These are phyloP conservation scores for Cercospora berteroae DNA, from an alignment of 2,329 filamentous ascomycete genomes.

Conservation along the genomic window DNA sequence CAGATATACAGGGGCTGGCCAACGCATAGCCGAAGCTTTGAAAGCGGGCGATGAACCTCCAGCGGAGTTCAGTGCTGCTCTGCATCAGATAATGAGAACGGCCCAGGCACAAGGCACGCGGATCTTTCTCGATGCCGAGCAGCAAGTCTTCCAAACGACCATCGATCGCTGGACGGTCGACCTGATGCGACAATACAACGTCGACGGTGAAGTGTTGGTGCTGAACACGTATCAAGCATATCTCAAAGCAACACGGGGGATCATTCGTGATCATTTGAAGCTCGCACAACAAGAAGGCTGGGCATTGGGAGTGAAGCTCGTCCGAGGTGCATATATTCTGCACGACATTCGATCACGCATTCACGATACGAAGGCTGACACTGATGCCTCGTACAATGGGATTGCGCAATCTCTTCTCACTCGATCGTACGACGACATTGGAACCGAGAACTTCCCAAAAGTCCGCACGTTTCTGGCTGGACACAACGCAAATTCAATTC, in stretches of 20 bases:
- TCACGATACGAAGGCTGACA: slow-evolving; percentile 33
- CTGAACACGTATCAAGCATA: slow-evolving; percentile 57
- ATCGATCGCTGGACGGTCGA: slow-evolving; percentile 56
- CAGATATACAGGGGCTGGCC: slow-evolving; percentile 20
- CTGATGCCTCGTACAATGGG: slow-evolving; percentile 31
- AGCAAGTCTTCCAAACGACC: slow-evolving; percentile 51
- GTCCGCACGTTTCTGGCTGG: slow-evolving; percentile 35
- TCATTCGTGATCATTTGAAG: slow-evolving; percentile 47
- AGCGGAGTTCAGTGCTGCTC: slow-evolving; percentile 31
- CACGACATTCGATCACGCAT: slow-evolving; percentile 41
- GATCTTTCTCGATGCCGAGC: slow-evolving; percentile 55
- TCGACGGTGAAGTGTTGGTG: slow-evolving; percentile 43
- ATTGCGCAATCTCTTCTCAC: slow-evolving; percentile 28
- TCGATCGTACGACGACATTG: slow-evolving; percentile 29
- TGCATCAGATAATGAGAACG: slow-evolving; percentile 46
- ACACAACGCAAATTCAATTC: slow-evolving; percentile 30
- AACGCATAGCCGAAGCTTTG: slow-evolving; percentile 4
- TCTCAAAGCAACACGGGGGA: slow-evolving; percentile 49
- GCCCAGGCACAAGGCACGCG: slow-evolving; percentile 46
- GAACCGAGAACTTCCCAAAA: slow-evolving; percentile 23
- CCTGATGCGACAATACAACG: slow-evolving; percentile 55
- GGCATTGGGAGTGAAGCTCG: slow-evolving; percentile 53
- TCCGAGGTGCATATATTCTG: slow-evolving; percentile 54
- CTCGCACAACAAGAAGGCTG: slow-evolving; percentile 50
- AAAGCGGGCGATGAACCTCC: slow-evolving; percentile 4